Percentiles rank a stretch among this genome's conserved stretches.
phyloP scores from a whole-genome alignment of 2,329 filamentous ascomycete species.

The Talaromyces piceae region DNA sequence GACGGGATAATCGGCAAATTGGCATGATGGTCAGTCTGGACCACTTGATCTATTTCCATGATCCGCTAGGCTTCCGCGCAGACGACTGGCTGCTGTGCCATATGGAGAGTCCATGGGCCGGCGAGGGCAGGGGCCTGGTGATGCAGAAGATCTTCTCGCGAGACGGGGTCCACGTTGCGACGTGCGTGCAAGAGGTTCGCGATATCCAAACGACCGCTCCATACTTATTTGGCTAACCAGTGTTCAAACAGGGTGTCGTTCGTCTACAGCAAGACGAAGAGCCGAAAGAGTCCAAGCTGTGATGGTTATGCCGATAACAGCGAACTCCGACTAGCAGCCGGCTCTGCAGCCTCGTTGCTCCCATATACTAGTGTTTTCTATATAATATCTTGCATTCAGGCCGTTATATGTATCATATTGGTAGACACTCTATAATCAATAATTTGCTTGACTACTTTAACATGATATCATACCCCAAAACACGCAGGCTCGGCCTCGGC shows the following conservation, averaged over 20 bases:
- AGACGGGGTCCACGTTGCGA: slow-evolving; percentile 42
- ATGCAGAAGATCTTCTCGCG: slow-evolving; percentile 44
- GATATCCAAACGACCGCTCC: background rate
- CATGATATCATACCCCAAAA: background rate
- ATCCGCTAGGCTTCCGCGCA: slow-evolving; percentile 39
- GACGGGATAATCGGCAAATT: slow-evolving; percentile 27
- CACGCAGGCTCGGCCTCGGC: background rate
- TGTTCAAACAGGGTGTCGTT: slow-evolving; percentile 36
- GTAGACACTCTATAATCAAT: background rate
- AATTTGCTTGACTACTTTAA: background rate
- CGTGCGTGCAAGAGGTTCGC: slow-evolving; percentile 44
- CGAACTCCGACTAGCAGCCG: too few relatives aligned
- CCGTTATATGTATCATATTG: background rate
- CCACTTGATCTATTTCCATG: slow-evolving; percentile 47
- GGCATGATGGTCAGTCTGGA: slow-evolving; percentile 48
- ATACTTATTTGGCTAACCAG: too few relatives aligned
- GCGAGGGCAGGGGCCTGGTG: slow-evolving; percentile 42
- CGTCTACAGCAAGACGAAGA: slow-evolving; percentile 38
- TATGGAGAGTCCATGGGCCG: slow-evolving; percentile 46
- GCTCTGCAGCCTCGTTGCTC: too few relatives aligned
- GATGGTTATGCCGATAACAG: too few relatives aligned
- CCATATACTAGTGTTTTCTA: too few relatives aligned
- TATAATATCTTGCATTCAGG: too few relatives aligned
- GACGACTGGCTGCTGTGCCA: slow-evolving; percentile 47
- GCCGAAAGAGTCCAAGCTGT: slow-evolving; percentile 12